Evolutionary conservation across 257 asterid species (phyloP).

Genomic region (Nicotiana noctiflora): DNA sequence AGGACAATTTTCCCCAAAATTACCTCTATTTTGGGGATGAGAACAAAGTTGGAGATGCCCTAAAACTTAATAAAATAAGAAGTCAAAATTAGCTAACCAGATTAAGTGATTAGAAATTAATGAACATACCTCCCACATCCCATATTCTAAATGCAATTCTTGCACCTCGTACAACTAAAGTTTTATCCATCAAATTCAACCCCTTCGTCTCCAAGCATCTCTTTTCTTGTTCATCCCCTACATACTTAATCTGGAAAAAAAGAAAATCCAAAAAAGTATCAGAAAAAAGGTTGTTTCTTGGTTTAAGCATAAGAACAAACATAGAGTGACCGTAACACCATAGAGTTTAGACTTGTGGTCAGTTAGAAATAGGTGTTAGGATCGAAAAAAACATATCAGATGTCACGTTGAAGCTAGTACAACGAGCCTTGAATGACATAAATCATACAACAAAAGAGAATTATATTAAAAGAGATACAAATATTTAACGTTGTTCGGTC

Average conservation of each 20-base stretch:
- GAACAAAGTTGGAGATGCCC: too few species aligned
- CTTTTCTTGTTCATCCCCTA: conserved; percentile 73
- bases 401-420: too few species aligned
- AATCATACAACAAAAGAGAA: too few species aligned
- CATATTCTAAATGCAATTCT: conserved; percentile 75
- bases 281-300: not conserved
- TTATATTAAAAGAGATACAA: too few species aligned
- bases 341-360: not conserved
- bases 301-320: not conserved
- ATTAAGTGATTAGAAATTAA: not conserved
- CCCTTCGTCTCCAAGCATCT: conserved; percentile 70
- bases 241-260: conserved; percentile 54
- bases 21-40: too few species aligned
- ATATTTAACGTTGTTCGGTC: too few species aligned
- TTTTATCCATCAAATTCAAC: conserved; percentile 68
- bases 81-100: not conserved
- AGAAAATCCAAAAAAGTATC: not conserved
- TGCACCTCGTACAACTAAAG: conserved; percentile 54
- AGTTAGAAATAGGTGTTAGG: too few species aligned
- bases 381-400: too few species aligned
- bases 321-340: not conserved
- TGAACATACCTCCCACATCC: conserved; percentile 80
- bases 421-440: too few species aligned
- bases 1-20: too few species aligned
- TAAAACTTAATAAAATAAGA: not conserved